phyloP scores from a whole-genome alignment of 495 filamentous ascomycete species.

The Tetracladium marchalianum region DNA sequence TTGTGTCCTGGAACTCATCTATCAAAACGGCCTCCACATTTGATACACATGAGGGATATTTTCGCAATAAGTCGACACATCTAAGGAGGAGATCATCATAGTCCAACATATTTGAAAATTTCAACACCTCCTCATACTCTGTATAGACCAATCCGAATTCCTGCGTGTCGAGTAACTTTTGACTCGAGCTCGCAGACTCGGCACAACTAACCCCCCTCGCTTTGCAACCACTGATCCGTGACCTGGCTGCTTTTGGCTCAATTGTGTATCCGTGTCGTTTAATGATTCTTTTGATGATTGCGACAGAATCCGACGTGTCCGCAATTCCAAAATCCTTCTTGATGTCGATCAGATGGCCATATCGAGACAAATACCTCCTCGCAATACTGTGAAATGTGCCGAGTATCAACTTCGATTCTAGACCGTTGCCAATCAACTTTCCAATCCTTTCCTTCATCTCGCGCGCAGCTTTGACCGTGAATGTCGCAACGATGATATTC shows the following conservation, averaged over 20 bases:
- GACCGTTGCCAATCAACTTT: slow-evolving; percentile 63
- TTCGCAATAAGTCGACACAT: slow-evolving; percentile 70
- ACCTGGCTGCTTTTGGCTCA: slow-evolving; percentile 57
- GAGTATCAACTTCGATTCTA: slow-evolving; percentile 70
- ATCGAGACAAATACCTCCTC: slow-evolving; percentile 71
- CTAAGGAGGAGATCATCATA: slow-evolving; percentile 89
- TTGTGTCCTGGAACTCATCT: slow-evolving; percentile 98
- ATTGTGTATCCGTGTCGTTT: slow-evolving; percentile 60
- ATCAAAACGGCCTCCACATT: slow-evolving; percentile 90
- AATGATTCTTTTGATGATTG: slow-evolving; percentile 71
- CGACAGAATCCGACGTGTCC: slow-evolving; percentile 69
- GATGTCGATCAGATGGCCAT: slow-evolving; percentile 80
- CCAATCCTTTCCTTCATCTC: slow-evolving; percentile 92
- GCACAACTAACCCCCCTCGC: slow-evolving; percentile 47
- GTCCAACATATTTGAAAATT: slow-evolving; percentile 75
- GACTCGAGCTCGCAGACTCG: slow-evolving; percentile 10
- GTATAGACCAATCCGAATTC: slow-evolving; percentile 66
- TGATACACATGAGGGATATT: slow-evolving; percentile 74
- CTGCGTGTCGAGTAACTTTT: slow-evolving; percentile 48
- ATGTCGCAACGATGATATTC: slow-evolving; percentile 94
- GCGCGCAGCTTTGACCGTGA: slow-evolving; percentile 91
- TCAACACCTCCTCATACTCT: slow-evolving; percentile 69
- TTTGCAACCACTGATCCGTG: slow-evolving; percentile 80
- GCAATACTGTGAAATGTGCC: slow-evolving; percentile 97
- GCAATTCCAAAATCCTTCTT: slow-evolving; percentile 85